Conservation (phyloP, 495 filamentous ascomycete genomes). For the Aspergillus sclerotioniger region DNA sequence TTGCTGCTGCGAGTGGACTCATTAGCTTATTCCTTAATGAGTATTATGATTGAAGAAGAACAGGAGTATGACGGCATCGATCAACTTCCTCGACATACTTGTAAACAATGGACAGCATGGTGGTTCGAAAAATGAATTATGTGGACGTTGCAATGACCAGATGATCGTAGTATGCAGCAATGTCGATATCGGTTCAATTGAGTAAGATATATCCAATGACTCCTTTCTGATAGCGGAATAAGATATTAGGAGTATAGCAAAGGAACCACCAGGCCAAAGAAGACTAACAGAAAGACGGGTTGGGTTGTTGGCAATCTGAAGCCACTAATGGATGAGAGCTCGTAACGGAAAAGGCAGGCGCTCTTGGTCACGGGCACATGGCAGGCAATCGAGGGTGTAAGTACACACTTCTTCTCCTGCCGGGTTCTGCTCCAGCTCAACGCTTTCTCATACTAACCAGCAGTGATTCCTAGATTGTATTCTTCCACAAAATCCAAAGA, state of each 20-base stretch:
- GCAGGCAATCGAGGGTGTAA: no score
- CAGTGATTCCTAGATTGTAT: no score
- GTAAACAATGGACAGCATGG: neutral
- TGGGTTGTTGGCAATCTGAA: neutral
- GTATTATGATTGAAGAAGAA: neutral
- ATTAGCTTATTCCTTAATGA: neutral
- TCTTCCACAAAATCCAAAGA: no score
- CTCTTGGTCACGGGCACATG: neutral
- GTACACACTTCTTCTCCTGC: neutral
- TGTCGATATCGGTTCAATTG: neutral
- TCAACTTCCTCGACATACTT: neutral
- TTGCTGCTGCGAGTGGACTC: neutral
- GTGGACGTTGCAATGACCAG: neutral
- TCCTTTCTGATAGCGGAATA: neutral
- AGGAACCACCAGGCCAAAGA: neutral
- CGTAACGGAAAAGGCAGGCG: neutral
- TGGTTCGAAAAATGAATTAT: neutral
- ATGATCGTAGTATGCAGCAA: neutral
- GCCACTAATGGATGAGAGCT: neutral
- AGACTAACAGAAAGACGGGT: neutral
- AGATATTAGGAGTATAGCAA: neutral
- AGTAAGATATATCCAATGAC: neutral
- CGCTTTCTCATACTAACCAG: no score
- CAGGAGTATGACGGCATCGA: neutral
- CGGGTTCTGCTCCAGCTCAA: neutral